Evolutionary conservation across 805 yeast species (phyloP), one percentile per base, ranked within the genome.

Genomic region (Clavispora carvajalis): DNA sequence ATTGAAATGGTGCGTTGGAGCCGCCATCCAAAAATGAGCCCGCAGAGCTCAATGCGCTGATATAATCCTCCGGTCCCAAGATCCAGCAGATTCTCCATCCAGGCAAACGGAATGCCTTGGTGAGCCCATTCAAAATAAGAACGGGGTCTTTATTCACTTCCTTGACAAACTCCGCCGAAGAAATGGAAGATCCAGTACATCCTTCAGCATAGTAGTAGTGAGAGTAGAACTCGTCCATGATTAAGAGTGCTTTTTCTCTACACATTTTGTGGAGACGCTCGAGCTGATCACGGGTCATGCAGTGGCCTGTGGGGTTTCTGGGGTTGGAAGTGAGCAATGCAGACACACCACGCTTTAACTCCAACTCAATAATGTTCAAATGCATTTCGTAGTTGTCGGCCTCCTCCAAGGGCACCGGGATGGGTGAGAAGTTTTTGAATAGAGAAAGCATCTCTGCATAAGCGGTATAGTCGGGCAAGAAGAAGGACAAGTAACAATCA

Each of bases 21-120:
- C 83, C 83, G 35, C 83, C 83, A 45, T 77, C 83, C 43, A 77
- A 58, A 44, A 63, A 77, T 1, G 82, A 77, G 2, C 82, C 83
- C 4, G 82, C 80, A 19, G 79, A 73, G 38, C 76, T 65, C 44
- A 77, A 64, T 3, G 80, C 76, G 38, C 62, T 63, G 47, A 77
- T 74, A 52, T 77, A 77, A 38, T 74, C 77, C 49, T 76, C 80
- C 13, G 83, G 83, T 1, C 82, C 83, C 44, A 77, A 62, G 39
- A 77, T 67, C 83, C 83, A 77, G 49, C 82, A 77, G 9, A 74
- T 72, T 58, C 83, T 65, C 82, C 82, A 77, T 1, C 83, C 83
- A 2, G 83, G 83, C 35, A 77, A 65, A 44, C 83, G 64, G 61
- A 77, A 77, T 2, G 79, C 77, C 57, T 77, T 77, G 37, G 83